These are phyloP conservation scores for Phlebopus sp. DNA, from an alignment of 1,284 basidiomycete species.

Conservation along the genomic window DNA sequence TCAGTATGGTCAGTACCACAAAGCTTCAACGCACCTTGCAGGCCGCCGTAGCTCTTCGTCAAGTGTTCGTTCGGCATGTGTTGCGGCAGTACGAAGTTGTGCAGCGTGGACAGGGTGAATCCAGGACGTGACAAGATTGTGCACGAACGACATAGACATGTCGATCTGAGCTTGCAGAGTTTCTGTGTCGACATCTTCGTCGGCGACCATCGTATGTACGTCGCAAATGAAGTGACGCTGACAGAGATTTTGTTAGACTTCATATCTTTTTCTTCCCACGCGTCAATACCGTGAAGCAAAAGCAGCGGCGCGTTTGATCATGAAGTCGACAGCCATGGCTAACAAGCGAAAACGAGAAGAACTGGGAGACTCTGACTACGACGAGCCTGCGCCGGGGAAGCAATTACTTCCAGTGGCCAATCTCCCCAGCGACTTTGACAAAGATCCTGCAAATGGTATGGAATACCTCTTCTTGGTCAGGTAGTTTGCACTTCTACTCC, in stretches of 20 bases:
- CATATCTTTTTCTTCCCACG: constrained; percentile 22
- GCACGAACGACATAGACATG: constrained; percentile 70
- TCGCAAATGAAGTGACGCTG: neutral
- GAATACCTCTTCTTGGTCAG: constrained; percentile 81
- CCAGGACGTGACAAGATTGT: constrained; percentile 72
- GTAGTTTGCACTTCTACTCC: constrained; percentile 35
- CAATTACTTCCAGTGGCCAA: constrained; percentile 75
- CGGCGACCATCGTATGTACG: constrained; percentile 28
- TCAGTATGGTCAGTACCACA: constrained; percentile 8
- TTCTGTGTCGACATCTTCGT: constrained; percentile 58
- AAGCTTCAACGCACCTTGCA: constrained; percentile 47
- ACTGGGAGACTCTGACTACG: constrained; percentile 47
- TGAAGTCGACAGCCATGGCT: constrained; percentile 16
- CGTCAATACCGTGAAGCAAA: neutral
- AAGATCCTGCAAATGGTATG: constrained; percentile 67
- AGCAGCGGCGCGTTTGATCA: neutral
- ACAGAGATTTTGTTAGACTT: no score
- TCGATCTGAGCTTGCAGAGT: constrained; percentile 73
- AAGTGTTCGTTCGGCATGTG: constrained; percentile 53
- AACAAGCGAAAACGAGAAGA: constrained; percentile 53
- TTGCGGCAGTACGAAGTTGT: constrained; percentile 26
- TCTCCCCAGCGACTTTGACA: constrained; percentile 62
- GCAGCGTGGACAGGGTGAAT: constrained; percentile 48
- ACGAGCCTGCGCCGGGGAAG: constrained; percentile 51
- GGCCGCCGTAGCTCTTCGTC: constrained; percentile 65